Conservation (phyloP, 176 grass and related monocot genomes). For the Carex cristatella region DNA sequence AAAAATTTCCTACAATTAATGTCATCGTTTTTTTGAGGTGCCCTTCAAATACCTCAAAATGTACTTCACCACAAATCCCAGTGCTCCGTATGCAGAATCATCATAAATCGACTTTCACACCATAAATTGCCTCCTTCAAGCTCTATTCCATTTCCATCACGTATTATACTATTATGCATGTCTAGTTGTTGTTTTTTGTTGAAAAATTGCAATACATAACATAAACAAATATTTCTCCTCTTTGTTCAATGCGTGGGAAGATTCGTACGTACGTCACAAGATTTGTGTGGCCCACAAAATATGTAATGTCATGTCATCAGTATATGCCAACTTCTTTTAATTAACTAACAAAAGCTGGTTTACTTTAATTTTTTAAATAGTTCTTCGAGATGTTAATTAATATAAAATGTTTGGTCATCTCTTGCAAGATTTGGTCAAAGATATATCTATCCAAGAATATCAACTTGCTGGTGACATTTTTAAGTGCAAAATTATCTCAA, state of each 20-base stretch:
- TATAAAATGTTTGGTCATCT: neutral
- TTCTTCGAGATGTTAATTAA: neutral
- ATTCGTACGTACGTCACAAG: slow-evolving; percentile 12
- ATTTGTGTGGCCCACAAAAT: slow-evolving; percentile 13
- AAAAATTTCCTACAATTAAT: too few species aligned
- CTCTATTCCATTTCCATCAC: neutral
- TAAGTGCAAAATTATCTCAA: neutral
- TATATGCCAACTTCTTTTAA: neutral
- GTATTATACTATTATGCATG: neutral
- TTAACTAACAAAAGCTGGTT: neutral
- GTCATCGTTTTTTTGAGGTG: too few species aligned
- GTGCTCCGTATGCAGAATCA: too few species aligned
- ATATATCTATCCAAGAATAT: neutral
- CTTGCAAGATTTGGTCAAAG: neutral
- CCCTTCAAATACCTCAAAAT: too few species aligned
- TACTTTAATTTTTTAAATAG: slow-evolving; percentile 2
- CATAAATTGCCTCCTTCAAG: neutral
- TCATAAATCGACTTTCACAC: too few species aligned
- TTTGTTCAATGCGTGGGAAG: neutral
- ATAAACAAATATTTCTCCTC: neutral
- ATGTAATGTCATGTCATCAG: slow-evolving; percentile 10
- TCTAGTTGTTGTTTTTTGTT: neutral
- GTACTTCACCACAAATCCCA: too few species aligned
- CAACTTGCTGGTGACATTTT: neutral
- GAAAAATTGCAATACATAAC: neutral